A percentile compares a stretch with the other conserved stretches of the same genome.
phyloP scores from a whole-genome alignment of 805 yeast genomes.

The Lipomyces starkeyi region DNA sequence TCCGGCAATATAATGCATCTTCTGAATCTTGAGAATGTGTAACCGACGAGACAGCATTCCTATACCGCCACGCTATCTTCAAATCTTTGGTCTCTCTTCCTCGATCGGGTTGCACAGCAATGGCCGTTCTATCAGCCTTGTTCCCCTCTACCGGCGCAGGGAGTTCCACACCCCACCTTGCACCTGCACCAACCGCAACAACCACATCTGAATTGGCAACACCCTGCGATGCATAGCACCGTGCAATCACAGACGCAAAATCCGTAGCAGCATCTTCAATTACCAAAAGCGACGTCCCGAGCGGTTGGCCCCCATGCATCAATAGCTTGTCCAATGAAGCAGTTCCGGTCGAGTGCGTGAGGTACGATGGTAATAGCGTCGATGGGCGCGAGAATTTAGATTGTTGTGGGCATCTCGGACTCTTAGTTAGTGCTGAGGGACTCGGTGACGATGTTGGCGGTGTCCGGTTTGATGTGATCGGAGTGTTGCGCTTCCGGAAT shows the following conservation, averaged over 20 bases:
- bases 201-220: slow-evolving; percentile 68
- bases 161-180: slow-evolving; percentile 66
- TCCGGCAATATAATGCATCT: slow-evolving; percentile 17
- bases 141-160: slow-evolving; percentile 69
- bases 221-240: slow-evolving; percentile 80
- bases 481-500: slow-evolving; percentile 26
- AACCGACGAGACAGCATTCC: background rate
- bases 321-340: slow-evolving; percentile 74
- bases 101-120: background rate
- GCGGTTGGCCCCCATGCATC: slow-evolving; percentile 84
- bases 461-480: background rate
- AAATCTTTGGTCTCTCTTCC: slow-evolving; percentile 9
- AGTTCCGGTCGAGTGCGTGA: slow-evolving; percentile 81
- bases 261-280: slow-evolving; percentile 92
- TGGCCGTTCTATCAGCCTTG: too few relatives aligned
- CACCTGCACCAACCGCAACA: slow-evolving; percentile 65
- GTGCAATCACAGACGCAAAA: slow-evolving; percentile 71
- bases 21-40: background rate
- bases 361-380: slow-evolving; percentile 74
- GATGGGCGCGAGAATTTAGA: slow-evolving; percentile 45
- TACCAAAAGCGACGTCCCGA: slow-evolving; percentile 70
- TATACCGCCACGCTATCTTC: slow-evolving; percentile 37
- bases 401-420: slow-evolving; percentile 2
- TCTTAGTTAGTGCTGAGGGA: background rate
- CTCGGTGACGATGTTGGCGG: slow-evolving; percentile 1